Evolutionary conservation across 2,329 filamentous ascomycete genomes (phyloP), one percentile per base, ranked within the genome.

Genomic region (Colletotrichum melonis): DNA sequence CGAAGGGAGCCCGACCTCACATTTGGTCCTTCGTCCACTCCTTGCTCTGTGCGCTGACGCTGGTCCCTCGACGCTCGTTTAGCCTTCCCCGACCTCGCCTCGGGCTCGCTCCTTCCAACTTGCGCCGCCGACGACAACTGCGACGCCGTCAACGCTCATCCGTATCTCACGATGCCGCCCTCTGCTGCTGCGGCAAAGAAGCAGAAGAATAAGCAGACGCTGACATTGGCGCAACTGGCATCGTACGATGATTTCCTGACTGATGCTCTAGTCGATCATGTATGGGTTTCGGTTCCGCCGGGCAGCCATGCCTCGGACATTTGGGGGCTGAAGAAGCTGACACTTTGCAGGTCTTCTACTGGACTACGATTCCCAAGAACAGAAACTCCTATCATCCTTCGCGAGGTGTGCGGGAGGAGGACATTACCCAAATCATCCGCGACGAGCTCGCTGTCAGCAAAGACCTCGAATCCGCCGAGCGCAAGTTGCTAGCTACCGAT

Each of bases 191-290:
- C 81, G 76, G 66, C 82, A 54, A 78, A 82, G 22, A 90, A 93
- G 83, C 70, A 73, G 57, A 93, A 89, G 85, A 91, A 93, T 28
- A 93, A 89, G 85, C 91, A 93, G 80, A 91, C 91, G 75, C 88
- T 99, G 78, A 98, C 95, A 8, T 88, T 98, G 78, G 92, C 92
- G 74, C 95, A 97, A 87, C 86, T 99, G 79, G 93, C 95, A 38
- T 93, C 93, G 63, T 98, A 98, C 86, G 97, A 99, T 85, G 97
- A 99, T 83, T 92, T 98, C 76, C 88, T 97, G 75, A 99, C 97
- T 8, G 97, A 99, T 88, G 94, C 94, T 77, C 91, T 99, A 66
- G 92, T 99, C 74, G 97, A 99, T 84, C 95, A 96, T 85, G 96
- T 98, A 89, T 84, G 93, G 42, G 5, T 89, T 26, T 26, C 28